Evolutionary conservation across 2,329 filamentous ascomycete genomes (phyloP), one percentile per base, ranked within the genome.

Genomic region (Colletotrichum cereale): DNA sequence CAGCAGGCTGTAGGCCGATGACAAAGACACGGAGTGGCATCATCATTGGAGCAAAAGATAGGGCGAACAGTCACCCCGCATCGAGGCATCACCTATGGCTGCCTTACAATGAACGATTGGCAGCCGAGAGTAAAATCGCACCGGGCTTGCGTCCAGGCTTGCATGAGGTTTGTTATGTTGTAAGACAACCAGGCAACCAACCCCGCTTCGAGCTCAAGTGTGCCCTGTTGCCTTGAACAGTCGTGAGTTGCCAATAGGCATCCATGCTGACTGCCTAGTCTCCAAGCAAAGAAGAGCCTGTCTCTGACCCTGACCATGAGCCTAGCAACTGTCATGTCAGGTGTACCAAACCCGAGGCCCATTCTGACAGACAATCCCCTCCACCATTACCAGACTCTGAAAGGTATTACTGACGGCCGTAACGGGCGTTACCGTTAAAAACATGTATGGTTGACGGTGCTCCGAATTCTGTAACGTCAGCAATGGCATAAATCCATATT

Each of bases 181-280:
- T 72, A 47, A 38, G 53, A 55, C 60, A 53, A 56, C 24, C n/a
- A 72, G 66, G 69, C 53, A 64, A 29, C 38, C 60, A 24, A 14
- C 36, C 56, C n/a, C 42, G 14, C n/a, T 36, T 53, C 36, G 62
- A 65, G 64, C 50, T 58, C 29, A 36, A 68, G 60, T 21, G 58
- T n/a, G 42, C 53, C 62, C 52, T 69, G 66, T 60, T 72, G 60
- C 60, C 69, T 69, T 69, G 16, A 24, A 26, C 47, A 18, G 47
- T 18, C 38, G 34, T 40, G 24, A 57, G 31, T 38, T 38, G 36
- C 65, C 53, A 56, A 56, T 64, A 40, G 31, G 69, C 53, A 53
- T 34, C 8, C 26, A 56, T 66, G 69, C 66, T 72, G 53, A 64
- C 66, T 60, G 52, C n/a, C n/a, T n/a, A n/a, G 34, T 2, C 18